Conservation (phyloP, 768 basidiomycete species). For the Termitomyces bulborhizus region DNA sequence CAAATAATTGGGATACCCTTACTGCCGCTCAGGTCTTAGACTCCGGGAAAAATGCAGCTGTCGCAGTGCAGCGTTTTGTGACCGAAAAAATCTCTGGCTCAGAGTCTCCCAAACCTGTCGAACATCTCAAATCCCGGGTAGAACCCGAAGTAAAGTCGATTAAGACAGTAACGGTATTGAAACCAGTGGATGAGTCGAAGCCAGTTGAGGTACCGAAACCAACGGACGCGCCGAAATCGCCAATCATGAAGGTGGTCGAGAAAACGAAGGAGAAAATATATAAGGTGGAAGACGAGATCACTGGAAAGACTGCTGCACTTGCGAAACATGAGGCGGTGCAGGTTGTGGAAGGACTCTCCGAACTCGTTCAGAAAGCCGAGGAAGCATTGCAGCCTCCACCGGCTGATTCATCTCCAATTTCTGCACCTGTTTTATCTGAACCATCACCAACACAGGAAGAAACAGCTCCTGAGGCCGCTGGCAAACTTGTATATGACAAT, state of each 20-base stretch:
- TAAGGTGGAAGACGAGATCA: constrained; percentile 19
- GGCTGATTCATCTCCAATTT: constrained; percentile 15
- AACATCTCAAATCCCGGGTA: constrained; percentile 23
- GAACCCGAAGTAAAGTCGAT: constrained; percentile 33
- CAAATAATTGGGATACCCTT: constrained; percentile 70
- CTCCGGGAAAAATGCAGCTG: constrained; percentile 42
- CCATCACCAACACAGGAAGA: background rate
- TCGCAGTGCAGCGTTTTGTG: constrained; percentile 44
- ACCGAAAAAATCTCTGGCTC: constrained; percentile 42
- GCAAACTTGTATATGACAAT: constrained; percentile 51
- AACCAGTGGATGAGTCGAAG: background rate
- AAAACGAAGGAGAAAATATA: constrained; percentile 44
- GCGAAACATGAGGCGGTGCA: constrained; percentile 21
- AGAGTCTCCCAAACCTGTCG: constrained; percentile 25
- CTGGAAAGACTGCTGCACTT: constrained; percentile 12
- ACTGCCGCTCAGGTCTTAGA: constrained; percentile 56
- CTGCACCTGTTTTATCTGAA: constrained; percentile 6
- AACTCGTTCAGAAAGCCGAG: constrained; percentile 69
- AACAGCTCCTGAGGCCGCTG: constrained; percentile 12
- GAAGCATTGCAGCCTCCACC: constrained; percentile 52
- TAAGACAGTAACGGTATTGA: constrained; percentile 22
- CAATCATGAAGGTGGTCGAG: constrained; percentile 34
- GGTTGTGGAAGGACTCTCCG: constrained; percentile 58
- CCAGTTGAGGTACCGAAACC: constrained; percentile 3
- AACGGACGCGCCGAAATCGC: constrained; percentile 37